Percentiles rank a stretch among this genome's conserved stretches.
These are phyloP conservation scores for Mycosphaerella sp. DNA, from an alignment of 2,329 filamentous ascomycete species.

Conservation along the genomic window DNA sequence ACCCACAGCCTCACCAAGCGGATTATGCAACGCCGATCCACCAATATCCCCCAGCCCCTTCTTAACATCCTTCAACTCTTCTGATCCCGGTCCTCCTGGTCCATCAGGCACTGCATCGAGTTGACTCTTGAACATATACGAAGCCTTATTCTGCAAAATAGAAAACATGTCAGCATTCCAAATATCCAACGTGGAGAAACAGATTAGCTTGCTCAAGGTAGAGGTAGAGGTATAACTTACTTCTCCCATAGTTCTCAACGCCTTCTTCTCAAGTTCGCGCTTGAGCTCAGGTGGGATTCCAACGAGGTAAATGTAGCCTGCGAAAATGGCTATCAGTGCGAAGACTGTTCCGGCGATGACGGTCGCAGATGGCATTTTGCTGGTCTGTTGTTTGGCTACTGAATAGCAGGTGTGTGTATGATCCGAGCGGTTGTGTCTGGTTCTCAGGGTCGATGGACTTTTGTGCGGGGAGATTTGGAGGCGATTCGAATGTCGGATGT, in stretches of 20 bases:
- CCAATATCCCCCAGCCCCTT: constrained; percentile 29
- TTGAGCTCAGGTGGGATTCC: constrained; percentile 45
- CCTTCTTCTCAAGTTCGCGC: constrained; percentile 42
- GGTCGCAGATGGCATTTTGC: constrained; percentile 25
- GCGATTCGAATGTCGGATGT: too few species aligned
- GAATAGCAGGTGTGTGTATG: too few species aligned
- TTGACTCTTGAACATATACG: constrained; percentile 31
- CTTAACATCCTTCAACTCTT: constrained; percentile 34
- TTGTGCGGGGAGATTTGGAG: too few species aligned
- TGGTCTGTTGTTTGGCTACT: background rate
- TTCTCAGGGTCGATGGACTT: too few species aligned
- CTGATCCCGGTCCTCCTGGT: constrained; percentile 25
- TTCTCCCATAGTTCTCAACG: constrained; percentile 48
- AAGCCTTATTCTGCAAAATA: constrained; percentile 38
- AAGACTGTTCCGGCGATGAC: constrained; percentile 27
- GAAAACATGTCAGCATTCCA: background rate
- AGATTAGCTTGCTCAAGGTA: background rate
- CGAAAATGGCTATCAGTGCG: constrained; percentile 34
- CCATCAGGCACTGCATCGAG: constrained; percentile 28
- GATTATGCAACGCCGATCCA: constrained; percentile 35
- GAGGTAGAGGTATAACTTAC: background rate
- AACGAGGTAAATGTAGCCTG: constrained; percentile 42
- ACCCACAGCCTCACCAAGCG: constrained; percentile 32
- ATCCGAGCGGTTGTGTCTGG: too few species aligned
- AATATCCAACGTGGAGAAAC: background rate